A percentile compares a stretch with the other conserved stretches of the same genome.
These are phyloP conservation scores for Suhomyces choctaworum DNA, from an alignment of 1,139 yeast species.

Conservation along the genomic window DNA sequence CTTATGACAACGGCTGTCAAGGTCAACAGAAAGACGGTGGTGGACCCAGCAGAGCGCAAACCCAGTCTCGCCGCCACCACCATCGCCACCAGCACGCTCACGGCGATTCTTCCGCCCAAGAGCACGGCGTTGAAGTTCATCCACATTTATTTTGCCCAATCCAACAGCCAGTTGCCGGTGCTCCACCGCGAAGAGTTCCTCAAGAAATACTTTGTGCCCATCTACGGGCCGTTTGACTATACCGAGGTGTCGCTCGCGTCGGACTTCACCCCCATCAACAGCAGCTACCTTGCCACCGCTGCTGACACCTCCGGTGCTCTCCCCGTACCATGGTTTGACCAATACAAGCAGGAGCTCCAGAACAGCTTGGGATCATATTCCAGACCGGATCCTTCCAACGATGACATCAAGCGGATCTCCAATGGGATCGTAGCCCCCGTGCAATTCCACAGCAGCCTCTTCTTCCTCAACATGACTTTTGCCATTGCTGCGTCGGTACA, in stretches of 20 bases:
- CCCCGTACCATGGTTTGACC: constrained; percentile 49
- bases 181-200: constrained; percentile 79
- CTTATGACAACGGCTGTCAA: constrained; percentile 76
- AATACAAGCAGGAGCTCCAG: constrained; percentile 34
- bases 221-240: constrained; percentile 67
- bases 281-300: neutral
- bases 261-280: constrained; percentile 53
- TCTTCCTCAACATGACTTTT: constrained; percentile 70
- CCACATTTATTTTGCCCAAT: constrained; percentile 71
- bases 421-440: constrained; percentile 47
- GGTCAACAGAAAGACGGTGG: constrained; percentile 34
- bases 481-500: constrained; percentile 80
- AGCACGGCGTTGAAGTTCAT: constrained; percentile 66
- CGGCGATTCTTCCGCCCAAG: constrained; percentile 69
- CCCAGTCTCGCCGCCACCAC: neutral
- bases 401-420: constrained; percentile 28
- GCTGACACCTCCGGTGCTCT: constrained; percentile 20
- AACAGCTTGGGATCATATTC: constrained; percentile 10
- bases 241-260: constrained; percentile 60
- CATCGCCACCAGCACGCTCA: constrained; percentile 21
- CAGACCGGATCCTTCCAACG: constrained; percentile 7
- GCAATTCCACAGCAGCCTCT: constrained; percentile 46
- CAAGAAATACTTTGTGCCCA: constrained; percentile 64
- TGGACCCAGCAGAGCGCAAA: constrained; percentile 1
- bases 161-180: constrained; percentile 80